phyloP scores from a whole-genome alignment of 108 stramenopile species.

The Bacterosira constricta region DNA sequence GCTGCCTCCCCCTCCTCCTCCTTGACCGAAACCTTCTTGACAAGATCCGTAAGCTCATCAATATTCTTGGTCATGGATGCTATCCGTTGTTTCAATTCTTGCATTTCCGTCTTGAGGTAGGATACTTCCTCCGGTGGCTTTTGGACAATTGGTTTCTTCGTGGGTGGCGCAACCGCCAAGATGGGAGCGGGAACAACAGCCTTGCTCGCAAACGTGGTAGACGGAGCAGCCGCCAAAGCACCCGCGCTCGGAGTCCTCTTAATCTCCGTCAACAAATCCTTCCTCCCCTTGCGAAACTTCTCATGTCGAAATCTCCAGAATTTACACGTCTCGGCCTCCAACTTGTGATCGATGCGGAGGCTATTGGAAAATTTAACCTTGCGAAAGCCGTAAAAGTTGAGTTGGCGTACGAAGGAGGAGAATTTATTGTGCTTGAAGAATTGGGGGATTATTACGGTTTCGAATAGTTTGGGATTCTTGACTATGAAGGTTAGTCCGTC shows the following conservation, averaged over 20 bases:
- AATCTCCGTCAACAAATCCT: conserved; percentile 77
- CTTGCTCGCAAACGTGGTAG: background rate
- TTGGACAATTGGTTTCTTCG: background rate
- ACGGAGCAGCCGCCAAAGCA: background rate
- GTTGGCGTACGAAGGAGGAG: conserved; percentile 84
- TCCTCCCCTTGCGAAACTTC: conserved; percentile 70
- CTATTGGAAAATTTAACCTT: conserved; percentile 79
- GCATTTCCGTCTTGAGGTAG: conserved; percentile 71
- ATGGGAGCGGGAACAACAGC: background rate
- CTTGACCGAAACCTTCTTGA: conserved; percentile 65
- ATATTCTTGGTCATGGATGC: conserved; percentile 85
- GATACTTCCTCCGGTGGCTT: conserved; percentile 32
- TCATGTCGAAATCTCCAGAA: conserved; percentile 87
- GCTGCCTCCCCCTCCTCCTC: conserved; percentile 32
- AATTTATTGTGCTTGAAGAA: conserved; percentile 97
- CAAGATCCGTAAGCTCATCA: conserved; percentile 71
- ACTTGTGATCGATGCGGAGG: conserved; percentile 67
- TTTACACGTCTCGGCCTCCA: conserved; percentile 74
- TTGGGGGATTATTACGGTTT: conserved; percentile 84
- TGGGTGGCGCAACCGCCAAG: background rate
- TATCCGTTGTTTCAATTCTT: conserved; percentile 64
- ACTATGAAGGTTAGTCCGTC: conserved; percentile 86
- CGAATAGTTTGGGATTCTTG: conserved; percentile 72
- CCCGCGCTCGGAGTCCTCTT: conserved; percentile 53
- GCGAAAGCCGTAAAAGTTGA: conserved; percentile 93